These are phyloP conservation scores for Volvox africanus DNA, from an alignment of 139 green algal species.

Conservation along the genomic window DNA sequence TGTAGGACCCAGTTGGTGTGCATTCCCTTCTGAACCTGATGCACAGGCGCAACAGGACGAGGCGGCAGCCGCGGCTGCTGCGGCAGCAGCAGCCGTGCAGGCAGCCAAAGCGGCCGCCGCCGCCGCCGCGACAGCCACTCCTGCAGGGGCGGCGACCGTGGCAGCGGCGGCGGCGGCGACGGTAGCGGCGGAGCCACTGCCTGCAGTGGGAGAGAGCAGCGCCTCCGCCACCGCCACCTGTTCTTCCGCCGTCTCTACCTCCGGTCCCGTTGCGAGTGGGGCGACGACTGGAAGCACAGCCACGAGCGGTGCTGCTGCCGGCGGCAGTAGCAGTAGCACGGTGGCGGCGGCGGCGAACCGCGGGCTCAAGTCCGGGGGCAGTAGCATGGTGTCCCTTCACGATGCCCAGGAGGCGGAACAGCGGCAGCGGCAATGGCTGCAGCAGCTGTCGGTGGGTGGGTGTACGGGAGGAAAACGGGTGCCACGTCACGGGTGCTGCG, in stretches of 20 bases:
- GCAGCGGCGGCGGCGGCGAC: neutral
- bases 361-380: neutral
- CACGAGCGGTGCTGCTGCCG: neutral
- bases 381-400: conserved; percentile 5
- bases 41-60: conserved; percentile 16
- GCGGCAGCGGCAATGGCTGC: conserved; percentile 38
- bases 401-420: conserved; percentile 38
- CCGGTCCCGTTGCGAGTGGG: too few relatives aligned
- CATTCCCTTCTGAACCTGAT: neutral
- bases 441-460: conserved; percentile 36
- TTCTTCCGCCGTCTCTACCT: too few relatives aligned
- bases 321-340: neutral
- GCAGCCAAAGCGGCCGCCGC: neutral
- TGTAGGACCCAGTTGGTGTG: too few relatives aligned
- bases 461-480: neutral
- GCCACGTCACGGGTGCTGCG: too few relatives aligned
- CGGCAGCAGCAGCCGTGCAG: neutral
- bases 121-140: neutral
- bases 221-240: neutral
- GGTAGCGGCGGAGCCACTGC: neutral
- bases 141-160: neutral
- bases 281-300: neutral
- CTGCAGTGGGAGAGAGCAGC: neutral
- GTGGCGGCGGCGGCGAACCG: too few relatives aligned
- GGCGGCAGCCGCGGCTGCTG: neutral